A percentile compares a stretch with the other conserved stretches of the same genome.
These are phyloP conservation scores for Xylaria sp. DNA, from an alignment of 2,329 filamentous ascomycete genomes.

Conservation along the genomic window DNA sequence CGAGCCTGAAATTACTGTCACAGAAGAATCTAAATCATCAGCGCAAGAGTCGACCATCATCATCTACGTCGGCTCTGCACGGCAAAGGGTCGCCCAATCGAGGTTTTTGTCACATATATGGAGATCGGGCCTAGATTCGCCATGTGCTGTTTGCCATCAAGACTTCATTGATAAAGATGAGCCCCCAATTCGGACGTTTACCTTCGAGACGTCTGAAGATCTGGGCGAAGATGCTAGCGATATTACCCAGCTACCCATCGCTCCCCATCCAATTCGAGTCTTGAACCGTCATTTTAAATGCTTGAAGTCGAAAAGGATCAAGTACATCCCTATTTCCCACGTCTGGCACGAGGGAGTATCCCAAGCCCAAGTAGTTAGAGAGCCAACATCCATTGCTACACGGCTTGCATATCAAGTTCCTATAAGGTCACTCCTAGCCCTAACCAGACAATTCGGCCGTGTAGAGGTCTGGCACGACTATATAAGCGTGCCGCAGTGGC, in stretches of 20 bases:
- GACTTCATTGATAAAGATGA: slow-evolving; percentile 19
- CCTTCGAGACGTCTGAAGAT: slow-evolving; percentile 30
- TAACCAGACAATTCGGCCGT: slow-evolving; percentile 16
- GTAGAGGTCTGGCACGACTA: slow-evolving; percentile 31
- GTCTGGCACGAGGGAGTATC: slow-evolving; percentile 30
- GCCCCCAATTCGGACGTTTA: slow-evolving; percentile 28
- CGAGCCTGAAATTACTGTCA: slow-evolving; percentile 25
- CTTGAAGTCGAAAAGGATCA: slow-evolving; percentile 26
- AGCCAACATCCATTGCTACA: slow-evolving; percentile 14
- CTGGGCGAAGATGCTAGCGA: slow-evolving; percentile 23
- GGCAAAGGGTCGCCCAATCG: slow-evolving; percentile 30
- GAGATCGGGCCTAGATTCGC: slow-evolving; percentile 26
- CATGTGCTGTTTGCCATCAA: slow-evolving; percentile 22
- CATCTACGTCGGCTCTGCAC: slow-evolving; percentile 26
- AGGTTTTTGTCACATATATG: slow-evolving; percentile 30
- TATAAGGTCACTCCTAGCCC: slow-evolving; percentile 21
- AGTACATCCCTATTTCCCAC: slow-evolving; percentile 30
- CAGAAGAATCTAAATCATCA: slow-evolving; percentile 18
- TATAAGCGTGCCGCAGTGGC: slow-evolving; percentile 30
- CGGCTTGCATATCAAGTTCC: slow-evolving; percentile 29
- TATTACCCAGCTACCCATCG: slow-evolving; percentile 29
- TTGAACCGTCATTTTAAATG: slow-evolving; percentile 31
- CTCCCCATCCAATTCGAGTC: slow-evolving; percentile 26
- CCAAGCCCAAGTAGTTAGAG: slow-evolving; percentile 22
- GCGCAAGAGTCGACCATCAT: slow-evolving; percentile 20